Evolutionary conservation across 148 eudicot species (phyloP).

Genomic region (Tetragonia tetragonoides): DNA sequence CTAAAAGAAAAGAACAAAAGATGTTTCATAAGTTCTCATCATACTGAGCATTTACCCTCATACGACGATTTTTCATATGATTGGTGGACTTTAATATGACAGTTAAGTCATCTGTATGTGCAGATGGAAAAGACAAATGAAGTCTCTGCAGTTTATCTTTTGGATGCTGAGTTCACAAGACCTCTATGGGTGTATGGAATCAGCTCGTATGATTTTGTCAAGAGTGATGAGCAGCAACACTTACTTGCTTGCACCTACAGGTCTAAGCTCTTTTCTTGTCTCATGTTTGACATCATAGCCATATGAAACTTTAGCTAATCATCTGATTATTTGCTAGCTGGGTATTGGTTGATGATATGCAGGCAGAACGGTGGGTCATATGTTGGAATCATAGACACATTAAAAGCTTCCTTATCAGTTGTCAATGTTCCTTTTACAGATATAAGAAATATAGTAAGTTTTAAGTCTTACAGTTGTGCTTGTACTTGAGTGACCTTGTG

Average conservation of each 20-base stretch:
- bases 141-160: slow-evolving; percentile 1
- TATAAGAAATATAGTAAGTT: neutral
- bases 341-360: neutral
- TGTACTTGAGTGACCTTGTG: neutral
- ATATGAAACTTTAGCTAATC: neutral
- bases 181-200: slow-evolving; percentile 9
- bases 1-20: no score
- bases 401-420: neutral
- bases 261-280: neutral
- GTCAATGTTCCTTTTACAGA: neutral
- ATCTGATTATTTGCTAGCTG: neutral
- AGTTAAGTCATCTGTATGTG: neutral
- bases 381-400: neutral
- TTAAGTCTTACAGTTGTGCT: neutral
- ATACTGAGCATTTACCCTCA: neutral
- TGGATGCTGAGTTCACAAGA: slow-evolving; percentile 12
- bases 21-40: neutral
- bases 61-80: neutral
- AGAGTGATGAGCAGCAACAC: neutral
- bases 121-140: slow-evolving; percentile 4
- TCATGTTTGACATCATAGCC: neutral
- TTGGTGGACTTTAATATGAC: neutral
- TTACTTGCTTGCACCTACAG: slow-evolving; percentile 11
- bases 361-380: neutral
- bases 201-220: slow-evolving; percentile 11